Conservation (phyloP, 495 filamentous ascomycete species). For the Penicillium argentinense region DNA sequence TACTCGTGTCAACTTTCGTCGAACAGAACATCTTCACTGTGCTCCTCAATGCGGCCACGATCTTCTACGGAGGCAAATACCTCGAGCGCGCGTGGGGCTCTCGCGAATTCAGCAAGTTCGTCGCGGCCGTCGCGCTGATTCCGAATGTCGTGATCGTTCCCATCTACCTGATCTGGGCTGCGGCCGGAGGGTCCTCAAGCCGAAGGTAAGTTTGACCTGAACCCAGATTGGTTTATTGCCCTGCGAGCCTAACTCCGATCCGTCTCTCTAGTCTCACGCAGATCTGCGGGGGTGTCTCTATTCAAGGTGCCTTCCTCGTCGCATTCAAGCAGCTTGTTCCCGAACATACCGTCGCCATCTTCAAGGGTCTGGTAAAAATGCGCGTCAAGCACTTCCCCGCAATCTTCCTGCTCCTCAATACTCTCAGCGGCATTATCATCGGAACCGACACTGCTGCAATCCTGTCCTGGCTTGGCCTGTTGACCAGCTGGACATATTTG, state of each 20-base stretch:
- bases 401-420: constrained; percentile 77
- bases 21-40: constrained; percentile 93
- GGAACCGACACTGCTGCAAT: constrained; percentile 83
- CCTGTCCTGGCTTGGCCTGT: constrained; percentile 76
- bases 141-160: constrained; percentile 76
- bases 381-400: constrained; percentile 94
- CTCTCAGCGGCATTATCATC: constrained; percentile 73
- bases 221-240: background rate
- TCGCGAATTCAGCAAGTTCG: constrained; percentile 89
- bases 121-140: constrained; percentile 71
- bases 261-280: constrained; percentile 59
- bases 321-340: constrained; percentile 98
- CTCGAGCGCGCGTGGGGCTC: constrained; percentile 95
- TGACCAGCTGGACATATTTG: constrained; percentile 92
- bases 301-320: constrained; percentile 93
- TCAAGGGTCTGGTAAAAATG: constrained; percentile 81
- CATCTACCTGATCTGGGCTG: constrained; percentile 69
- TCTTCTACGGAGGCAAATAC: constrained; percentile 94
- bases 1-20: constrained; percentile 80
- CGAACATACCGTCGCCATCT: constrained; percentile 94
- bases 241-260: constrained; percentile 24
- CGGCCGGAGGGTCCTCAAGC: constrained; percentile 62
- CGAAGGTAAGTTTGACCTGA: constrained; percentile 55
- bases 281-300: constrained; percentile 82
- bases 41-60: constrained; percentile 70